Conservation (phyloP, 2,329 filamentous ascomycete species). For the Botrytis fabae region DNA sequence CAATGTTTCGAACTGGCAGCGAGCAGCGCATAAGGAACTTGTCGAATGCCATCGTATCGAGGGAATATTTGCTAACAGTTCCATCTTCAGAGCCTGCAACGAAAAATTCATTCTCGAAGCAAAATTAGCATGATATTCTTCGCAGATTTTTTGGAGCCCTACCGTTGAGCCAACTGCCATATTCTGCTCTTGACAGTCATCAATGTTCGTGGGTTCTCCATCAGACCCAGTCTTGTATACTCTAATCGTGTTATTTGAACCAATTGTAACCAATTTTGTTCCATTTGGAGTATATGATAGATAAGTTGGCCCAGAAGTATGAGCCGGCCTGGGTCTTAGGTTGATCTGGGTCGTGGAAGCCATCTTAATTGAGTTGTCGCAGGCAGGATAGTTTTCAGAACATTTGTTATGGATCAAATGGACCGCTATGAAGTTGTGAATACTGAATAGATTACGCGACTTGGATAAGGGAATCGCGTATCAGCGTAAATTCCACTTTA, state of each 20-base stretch:
- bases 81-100: constrained; percentile 91
- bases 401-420: constrained; percentile 4
- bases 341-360: constrained; percentile 44
- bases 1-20: constrained; percentile 83
- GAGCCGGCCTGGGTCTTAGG: constrained; percentile 65
- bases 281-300: constrained; percentile 90
- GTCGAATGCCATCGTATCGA: constrained; percentile 72
- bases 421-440: constrained; percentile 23
- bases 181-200: constrained; percentile 87
- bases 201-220: constrained; percentile 88
- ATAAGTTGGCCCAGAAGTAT: constrained; percentile 84
- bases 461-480: constrained; percentile 22
- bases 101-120: constrained; percentile 70
- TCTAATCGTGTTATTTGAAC: constrained; percentile 89
- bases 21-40: constrained; percentile 79
- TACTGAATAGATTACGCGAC: constrained; percentile 27
- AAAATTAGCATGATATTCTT: constrained; percentile 26
- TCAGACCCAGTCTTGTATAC: constrained; percentile 90
- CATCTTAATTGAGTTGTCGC: constrained; percentile 34
- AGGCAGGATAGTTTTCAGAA: constrained; percentile 15
- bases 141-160: constrained; percentile 27
- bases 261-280: constrained; percentile 82
- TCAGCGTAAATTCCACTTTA: constrained; percentile 29
- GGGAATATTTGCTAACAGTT: constrained; percentile 90
- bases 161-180: constrained; percentile 72